These are phyloP conservation scores for Cynanchum wilfordii DNA, from an alignment of 257 asterid genomes.

Conservation along the genomic window DNA sequence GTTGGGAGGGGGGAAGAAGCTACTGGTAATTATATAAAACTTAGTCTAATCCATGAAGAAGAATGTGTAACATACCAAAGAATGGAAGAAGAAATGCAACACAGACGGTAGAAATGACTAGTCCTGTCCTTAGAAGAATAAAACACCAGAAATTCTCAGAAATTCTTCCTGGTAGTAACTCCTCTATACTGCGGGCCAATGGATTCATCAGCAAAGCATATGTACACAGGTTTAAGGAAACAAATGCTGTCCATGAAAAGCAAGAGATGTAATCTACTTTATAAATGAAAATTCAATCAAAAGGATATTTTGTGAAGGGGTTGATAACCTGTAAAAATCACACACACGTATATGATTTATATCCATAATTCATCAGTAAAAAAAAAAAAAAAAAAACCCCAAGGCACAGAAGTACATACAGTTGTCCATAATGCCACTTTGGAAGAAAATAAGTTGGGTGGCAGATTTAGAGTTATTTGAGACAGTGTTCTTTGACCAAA, in stretches of 20 bases:
- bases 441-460: conserved; percentile 44
- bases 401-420: conserved; percentile 24
- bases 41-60: not conserved
- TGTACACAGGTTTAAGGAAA: conserved; percentile 46
- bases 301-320: conserved; percentile 90
- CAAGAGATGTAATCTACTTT: not conserved
- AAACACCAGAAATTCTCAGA: conserved; percentile 49
- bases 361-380: not conserved
- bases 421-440: conserved; percentile 81
- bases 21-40: not conserved
- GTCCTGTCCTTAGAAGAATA: conserved; percentile 52
- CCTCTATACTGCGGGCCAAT: conserved; percentile 65
- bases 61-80: conserved; percentile 43
- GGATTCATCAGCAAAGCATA: conserved; percentile 84
- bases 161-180: conserved; percentile 50
- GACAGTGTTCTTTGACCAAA: conserved; percentile 63
- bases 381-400: not conserved
- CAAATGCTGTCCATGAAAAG: not conserved
- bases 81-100: conserved; percentile 74
- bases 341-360: conserved; percentile 8
- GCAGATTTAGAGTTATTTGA: conserved; percentile 76
- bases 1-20: not conserved
- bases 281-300: not conserved
- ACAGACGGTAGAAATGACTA: conserved; percentile 60
- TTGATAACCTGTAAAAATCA: conserved; percentile 59